Base-by-base conservation (phyloP, 306 rosid genomes). In the Quercus ilex region DNA sequence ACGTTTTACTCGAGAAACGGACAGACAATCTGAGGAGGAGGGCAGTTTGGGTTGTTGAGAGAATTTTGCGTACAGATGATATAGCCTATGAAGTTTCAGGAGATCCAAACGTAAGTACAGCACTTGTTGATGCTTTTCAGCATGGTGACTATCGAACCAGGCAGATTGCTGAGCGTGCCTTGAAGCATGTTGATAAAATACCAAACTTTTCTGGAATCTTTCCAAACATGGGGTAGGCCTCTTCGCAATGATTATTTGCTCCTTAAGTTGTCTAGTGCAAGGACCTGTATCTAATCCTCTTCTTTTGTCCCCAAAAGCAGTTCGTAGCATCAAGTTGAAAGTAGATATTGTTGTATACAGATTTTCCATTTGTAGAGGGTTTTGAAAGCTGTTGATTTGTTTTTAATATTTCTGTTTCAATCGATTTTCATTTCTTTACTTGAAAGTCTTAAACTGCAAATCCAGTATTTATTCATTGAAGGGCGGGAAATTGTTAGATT, bases 121-220 rank as follows among this genome's bases (percentile, higher is more conserved):
- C 99, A 51, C 97, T 96, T 57, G 99, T 96, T 77, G 99, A 96
- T 28, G 98, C 99, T 63, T 96, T 93, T 90, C 98, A 96, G 86
- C 97, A 96, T 65, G 98, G 91, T 14, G 99, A 96, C 78, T 88
- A 85, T 74, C 89, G 94, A 85, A 96, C 99, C 71, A 85, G 94
- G 73, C 99, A 96, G 88, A 93, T 86, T 35, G 99, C 99, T 8
- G 99, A 96, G 85, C 92, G 85, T 73, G 99, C 99, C 75, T 85
- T 96, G 74, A 96, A 90, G 87, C 99, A 96, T 85, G 90, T 96
- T 49, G 98, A 93, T 77, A 93, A 92, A 90, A 85, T 96, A 81
- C 99, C 99, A 23, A 96, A 93, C 93, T 96, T 96, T 90, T 96
- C 99, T 17, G 98, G 96, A 80, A 88, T 96, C 75, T 96, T 93